Base-by-base conservation (phyloP, 2,329 filamentous ascomycete genomes). In the Microcera coccophila region DNA sequence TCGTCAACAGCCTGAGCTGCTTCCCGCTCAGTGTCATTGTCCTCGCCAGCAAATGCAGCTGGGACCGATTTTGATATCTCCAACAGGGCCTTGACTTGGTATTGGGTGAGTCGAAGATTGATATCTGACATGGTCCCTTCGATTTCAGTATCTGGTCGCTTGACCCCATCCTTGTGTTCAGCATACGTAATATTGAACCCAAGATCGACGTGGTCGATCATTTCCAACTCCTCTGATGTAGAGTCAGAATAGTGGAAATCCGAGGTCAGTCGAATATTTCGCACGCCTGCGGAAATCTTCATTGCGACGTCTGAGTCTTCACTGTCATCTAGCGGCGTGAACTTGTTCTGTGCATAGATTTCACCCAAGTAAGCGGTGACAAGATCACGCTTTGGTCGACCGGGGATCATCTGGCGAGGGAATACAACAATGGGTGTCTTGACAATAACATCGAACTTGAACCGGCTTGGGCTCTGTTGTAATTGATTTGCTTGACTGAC, bases 341-440 rank as follows among this genome's bases (percentile, higher is more conserved):
- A 98, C 50, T 84, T 87, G 64, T 98, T 98, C 65, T 90, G 90
- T 0, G 88, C 90, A 61, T 97, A 98, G 18, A 99, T 96, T 62
- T 98, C 94, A 68, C 93, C 93, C 3, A 99, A 72, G 58, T 97
- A 94, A 1, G 91, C 93, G 1, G 90, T 97, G 43, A 98, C 71
- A 5, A 90, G 76, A 62, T 99, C 93, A 41, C 88, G 80, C 47
- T 82, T 79, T 3, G 83, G 76, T 28, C 76, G 79, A 7, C 85
- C 85, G 9, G 83, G 82, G 5, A 81, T 72, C 46, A 93, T 81
- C 47, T 84, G 77, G 20, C 89, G 78, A 1, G 94, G 93, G 65
- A 99, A 98, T 1, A 96, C 87, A 28, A 98, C 81, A 50, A 99
- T 98, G 1, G 94, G 93, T 0, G 93, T 98, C 61, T 89, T 95